Evolutionary conservation across 1,284 basidiomycete species (phyloP), one percentile per base, ranked within the genome.

Genomic region (Pascua sp.): DNA sequence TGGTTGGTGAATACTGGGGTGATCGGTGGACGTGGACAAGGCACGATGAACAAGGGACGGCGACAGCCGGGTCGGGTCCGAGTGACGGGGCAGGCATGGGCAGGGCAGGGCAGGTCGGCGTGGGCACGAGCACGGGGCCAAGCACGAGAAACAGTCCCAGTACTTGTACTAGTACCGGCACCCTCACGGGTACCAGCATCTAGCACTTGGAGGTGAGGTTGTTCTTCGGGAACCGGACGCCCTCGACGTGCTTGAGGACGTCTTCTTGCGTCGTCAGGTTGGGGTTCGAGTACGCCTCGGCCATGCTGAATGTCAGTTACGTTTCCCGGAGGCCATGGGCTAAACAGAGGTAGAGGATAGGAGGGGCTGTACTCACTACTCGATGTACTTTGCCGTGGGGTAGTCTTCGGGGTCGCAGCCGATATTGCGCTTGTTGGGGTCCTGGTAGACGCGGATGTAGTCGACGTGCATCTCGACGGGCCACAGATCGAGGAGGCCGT

Each of bases 311-410:
- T 32, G 24, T 32, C 24, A 32, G 24, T 32, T 32, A 7, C 24
- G 24, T 32, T 3, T 32, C 24, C 4, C 3, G 7, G 24, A 32
- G n/a, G 24, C 24, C 24, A 32, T 67, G 42, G 24, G 4, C 24
- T 4, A 7, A 32, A 32, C 24, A 3, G 24, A 32, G 24, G 24
- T 32, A 32, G 24, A 7, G 24, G 24, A 32, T 4, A 3, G 7
- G 24, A 32, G 24, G 24, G 24, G 7, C 11, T 32, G 52, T 42
- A 40, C 15, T 17, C 24, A 32, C 24, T 51, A 39, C 11, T 61
- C 59, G 71, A 86, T 85, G 68, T 85, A 85, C 24, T 75, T 71
- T 42, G 73, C 71, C 0, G 84, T 85, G 4, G 84, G 84, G 70
- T 80, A 81, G 61, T 80, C 77, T 16, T 62, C 49, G 1, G 79